phyloP scores from a whole-genome alignment of 179 eudicot species.

The Silene noctiflora region DNA sequence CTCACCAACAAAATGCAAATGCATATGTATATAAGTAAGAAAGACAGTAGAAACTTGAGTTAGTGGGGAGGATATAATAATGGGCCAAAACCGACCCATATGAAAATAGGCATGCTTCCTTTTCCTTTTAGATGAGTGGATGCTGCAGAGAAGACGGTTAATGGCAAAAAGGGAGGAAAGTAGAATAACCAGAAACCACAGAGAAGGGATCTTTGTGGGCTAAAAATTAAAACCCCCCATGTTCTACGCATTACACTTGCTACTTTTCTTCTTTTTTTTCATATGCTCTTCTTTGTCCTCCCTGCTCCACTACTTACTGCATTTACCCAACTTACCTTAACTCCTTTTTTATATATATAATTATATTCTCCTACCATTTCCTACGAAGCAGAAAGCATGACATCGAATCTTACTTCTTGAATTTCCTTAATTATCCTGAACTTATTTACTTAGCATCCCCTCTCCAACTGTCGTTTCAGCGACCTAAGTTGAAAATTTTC shows the following conservation, averaged over 20 bases:
- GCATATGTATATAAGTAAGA: conserved; percentile 13
- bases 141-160: conserved; percentile 43
- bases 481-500: too few species aligned
- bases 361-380: too few species aligned
- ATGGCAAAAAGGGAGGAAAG: conserved; percentile 22
- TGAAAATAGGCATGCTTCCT: conserved; percentile 40
- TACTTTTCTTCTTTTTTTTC: conserved; percentile 22
- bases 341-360: background rate
- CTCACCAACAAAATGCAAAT: conserved; percentile 15
- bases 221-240: conserved; percentile 36
- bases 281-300: conserved; percentile 31
- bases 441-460: too few species aligned
- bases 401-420: too few species aligned
- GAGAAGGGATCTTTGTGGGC: conserved; percentile 14
- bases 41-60: background rate
- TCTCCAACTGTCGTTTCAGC: too few species aligned
- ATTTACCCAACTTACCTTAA: conserved; percentile 17
- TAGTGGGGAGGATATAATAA: conserved; percentile 31
- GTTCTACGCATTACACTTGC: conserved; percentile 49
- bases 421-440: too few species aligned
- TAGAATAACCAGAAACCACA: conserved; percentile 8
- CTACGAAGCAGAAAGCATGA: too few species aligned
- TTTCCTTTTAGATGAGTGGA: conserved; percentile 39
- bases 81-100: conserved; percentile 37
- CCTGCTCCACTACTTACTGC: conserved; percentile 24